Conservation (phyloP, 2,329 filamentous ascomycete genomes). For the Helotiales sp. region DNA sequence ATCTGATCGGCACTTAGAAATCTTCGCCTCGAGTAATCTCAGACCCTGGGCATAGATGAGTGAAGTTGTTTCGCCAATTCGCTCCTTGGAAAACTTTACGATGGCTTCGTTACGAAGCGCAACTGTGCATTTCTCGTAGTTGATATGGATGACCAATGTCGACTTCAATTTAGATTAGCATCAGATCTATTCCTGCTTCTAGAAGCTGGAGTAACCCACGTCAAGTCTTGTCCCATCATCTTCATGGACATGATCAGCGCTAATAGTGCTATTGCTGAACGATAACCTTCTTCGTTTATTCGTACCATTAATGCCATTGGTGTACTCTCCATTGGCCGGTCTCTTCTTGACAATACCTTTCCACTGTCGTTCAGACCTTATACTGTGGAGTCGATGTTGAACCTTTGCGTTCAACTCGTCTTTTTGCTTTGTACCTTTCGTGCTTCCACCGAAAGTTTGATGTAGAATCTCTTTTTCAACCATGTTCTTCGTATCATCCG, state of each 20-base stretch:
- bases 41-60: slow-evolving; percentile 77
- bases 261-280: slow-evolving; percentile 44
- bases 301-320: slow-evolving; percentile 28
- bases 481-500: slow-evolving; percentile 59
- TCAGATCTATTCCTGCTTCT: slow-evolving; percentile 7
- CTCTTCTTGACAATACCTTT: slow-evolving; percentile 54
- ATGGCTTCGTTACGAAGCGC: slow-evolving; percentile 79
- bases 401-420: slow-evolving; percentile 60
- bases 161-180: slow-evolving; percentile 49
- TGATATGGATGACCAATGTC: slow-evolving; percentile 74
- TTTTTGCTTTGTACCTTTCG: slow-evolving; percentile 66
- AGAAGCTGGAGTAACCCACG: slow-evolving; percentile 42
- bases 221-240: slow-evolving; percentile 48
- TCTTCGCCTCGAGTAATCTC: slow-evolving; percentile 66
- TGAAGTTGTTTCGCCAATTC: slow-evolving; percentile 72
- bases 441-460: slow-evolving; percentile 50
- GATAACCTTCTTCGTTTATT: slow-evolving; percentile 56
- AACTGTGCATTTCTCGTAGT: slow-evolving; percentile 82
- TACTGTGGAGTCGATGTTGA: slow-evolving; percentile 51
- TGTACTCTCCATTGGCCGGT: slow-evolving; percentile 34
- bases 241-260: slow-evolving; percentile 38
- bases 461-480: slow-evolving; percentile 64
- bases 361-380: slow-evolving; percentile 45
- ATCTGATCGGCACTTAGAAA: slow-evolving; percentile 66
- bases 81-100: slow-evolving; percentile 68